phyloP scores from a whole-genome alignment of 495 filamentous ascomycete genomes.

The Talaromyces wortmannii region DNA sequence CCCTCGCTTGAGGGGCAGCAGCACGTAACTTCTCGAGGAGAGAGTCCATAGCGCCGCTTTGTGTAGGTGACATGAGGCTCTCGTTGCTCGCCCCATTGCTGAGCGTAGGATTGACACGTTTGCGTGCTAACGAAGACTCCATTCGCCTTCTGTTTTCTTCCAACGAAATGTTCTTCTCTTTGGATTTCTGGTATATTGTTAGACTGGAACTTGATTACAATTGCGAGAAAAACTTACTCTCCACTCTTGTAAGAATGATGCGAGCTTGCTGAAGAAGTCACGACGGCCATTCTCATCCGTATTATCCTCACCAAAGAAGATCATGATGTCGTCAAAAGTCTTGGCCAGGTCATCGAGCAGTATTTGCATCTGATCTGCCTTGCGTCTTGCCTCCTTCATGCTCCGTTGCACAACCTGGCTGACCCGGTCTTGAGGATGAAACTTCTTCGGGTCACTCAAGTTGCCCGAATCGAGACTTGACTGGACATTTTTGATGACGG shows the following conservation, averaged over 20 bases:
- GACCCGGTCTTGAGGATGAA: constrained; percentile 95
- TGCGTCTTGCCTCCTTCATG: constrained; percentile 94
- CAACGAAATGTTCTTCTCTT: constrained; percentile 78
- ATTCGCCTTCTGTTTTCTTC: constrained; percentile 81
- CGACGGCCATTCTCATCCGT: constrained; percentile 88
- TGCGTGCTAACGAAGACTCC: constrained; percentile 86
- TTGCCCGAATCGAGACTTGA: constrained; percentile 87
- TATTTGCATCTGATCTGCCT: constrained; percentile 92
- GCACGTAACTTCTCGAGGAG: constrained; percentile 94
- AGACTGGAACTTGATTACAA: background rate
- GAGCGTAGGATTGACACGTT: constrained; percentile 61
- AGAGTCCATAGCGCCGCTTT: constrained; percentile 91
- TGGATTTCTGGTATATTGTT: constrained; percentile 57
- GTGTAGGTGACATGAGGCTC: constrained; percentile 57
- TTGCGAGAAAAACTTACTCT: constrained; percentile 49
- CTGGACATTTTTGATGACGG: constrained; percentile 91
- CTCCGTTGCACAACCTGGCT: constrained; percentile 82
- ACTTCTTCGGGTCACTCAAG: constrained; percentile 92
- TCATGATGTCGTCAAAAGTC: constrained; percentile 92
- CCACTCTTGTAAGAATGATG: constrained; percentile 88
- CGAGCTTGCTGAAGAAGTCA: constrained; percentile 94
- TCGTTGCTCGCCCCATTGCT: constrained; percentile 37
- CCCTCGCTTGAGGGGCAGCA: constrained; percentile 80
- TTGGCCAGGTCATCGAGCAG: constrained; percentile 90
- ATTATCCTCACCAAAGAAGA: constrained; percentile 93